Conservation (phyloP, 2,329 filamentous ascomycete species). For the Botrytis fragariae region DNA sequence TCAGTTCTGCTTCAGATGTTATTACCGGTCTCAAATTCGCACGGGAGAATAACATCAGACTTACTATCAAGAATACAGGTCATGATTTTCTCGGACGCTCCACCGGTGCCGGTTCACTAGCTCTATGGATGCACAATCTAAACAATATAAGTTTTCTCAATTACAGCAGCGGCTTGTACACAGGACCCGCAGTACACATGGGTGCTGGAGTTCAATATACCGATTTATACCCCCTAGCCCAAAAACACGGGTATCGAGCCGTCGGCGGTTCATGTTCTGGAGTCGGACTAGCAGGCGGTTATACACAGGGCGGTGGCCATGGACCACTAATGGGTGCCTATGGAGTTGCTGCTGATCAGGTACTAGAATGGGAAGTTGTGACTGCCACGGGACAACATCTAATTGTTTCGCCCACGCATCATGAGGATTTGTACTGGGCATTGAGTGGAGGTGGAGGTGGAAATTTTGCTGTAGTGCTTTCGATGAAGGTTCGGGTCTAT, state of each 20-base stretch:
- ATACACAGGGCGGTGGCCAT: conserved; percentile 41
- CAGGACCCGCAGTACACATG: conserved; percentile 15
- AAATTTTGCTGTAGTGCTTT: conserved; percentile 44
- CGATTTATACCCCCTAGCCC: neutral
- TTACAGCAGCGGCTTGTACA: conserved; percentile 24
- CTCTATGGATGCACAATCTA: conserved; percentile 47
- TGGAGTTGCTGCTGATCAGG: conserved; percentile 50
- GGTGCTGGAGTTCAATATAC: conserved; percentile 15
- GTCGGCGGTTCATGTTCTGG: conserved; percentile 12
- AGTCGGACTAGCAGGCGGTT: neutral
- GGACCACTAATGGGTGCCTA: conserved; percentile 49
- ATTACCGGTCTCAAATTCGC: conserved; percentile 36
- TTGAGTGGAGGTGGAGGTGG: conserved; percentile 48
- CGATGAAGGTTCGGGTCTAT: conserved; percentile 17
- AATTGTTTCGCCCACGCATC: conserved; percentile 41
- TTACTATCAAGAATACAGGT: conserved; percentile 44
- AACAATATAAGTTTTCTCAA: conserved; percentile 41
- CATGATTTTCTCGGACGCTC: conserved; percentile 49
- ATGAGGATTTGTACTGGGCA: conserved; percentile 50
- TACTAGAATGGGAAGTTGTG: conserved; percentile 38
- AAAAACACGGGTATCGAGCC: conserved; percentile 13
- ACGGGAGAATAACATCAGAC: conserved; percentile 34
- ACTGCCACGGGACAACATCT: conserved; percentile 46
- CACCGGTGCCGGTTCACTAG: conserved; percentile 44
- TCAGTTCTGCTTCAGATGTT: conserved; percentile 5